phyloP scores from a whole-genome alignment of 768 basidiomycete species.

The Pisolithus albus region DNA sequence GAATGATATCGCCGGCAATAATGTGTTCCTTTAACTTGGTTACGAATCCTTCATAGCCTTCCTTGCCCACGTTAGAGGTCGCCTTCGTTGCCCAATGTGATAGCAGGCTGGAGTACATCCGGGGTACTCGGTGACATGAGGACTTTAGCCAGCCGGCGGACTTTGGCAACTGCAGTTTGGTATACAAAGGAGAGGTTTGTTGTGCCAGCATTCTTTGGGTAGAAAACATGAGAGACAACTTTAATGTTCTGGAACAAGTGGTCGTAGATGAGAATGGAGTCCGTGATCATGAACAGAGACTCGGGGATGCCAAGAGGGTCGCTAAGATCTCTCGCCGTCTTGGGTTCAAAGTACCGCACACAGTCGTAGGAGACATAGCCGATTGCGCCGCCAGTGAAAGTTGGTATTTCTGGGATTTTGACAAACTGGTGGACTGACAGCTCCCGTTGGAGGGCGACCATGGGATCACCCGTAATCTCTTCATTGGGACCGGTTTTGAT shows the following conservation, averaged over 20 bases:
- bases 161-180: slow-evolving; percentile 77
- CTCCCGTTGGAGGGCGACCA: slow-evolving; percentile 76
- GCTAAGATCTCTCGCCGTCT: slow-evolving; percentile 66
- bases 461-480: slow-evolving; percentile 81
- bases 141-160: slow-evolving; percentile 70
- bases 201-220: slow-evolving; percentile 59
- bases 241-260: slow-evolving; percentile 94
- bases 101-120: slow-evolving; percentile 61
- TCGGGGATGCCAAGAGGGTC: slow-evolving; percentile 89
- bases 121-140: slow-evolving; percentile 48
- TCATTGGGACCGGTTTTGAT: slow-evolving; percentile 83
- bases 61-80: slow-evolving; percentile 88
- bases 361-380: slow-evolving; percentile 98
- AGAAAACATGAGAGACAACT: slow-evolving; percentile 93
- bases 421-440: slow-evolving; percentile 83
- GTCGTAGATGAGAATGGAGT: slow-evolving; percentile 93
- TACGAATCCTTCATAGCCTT: slow-evolving; percentile 87
- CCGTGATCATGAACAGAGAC: slow-evolving; percentile 93
- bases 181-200: slow-evolving; percentile 80
- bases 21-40: slow-evolving; percentile 91
- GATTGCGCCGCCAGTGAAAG: slow-evolving; percentile 95
- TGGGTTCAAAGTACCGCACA: slow-evolving; percentile 94
- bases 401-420: slow-evolving; percentile 84
- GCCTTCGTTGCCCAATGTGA: slow-evolving; percentile 59
- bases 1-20: slow-evolving; percentile 94